These are phyloP conservation scores for Dillenia suffruticosa DNA, from an alignment of 164 flowering plant genomes.

Conservation along the genomic window DNA sequence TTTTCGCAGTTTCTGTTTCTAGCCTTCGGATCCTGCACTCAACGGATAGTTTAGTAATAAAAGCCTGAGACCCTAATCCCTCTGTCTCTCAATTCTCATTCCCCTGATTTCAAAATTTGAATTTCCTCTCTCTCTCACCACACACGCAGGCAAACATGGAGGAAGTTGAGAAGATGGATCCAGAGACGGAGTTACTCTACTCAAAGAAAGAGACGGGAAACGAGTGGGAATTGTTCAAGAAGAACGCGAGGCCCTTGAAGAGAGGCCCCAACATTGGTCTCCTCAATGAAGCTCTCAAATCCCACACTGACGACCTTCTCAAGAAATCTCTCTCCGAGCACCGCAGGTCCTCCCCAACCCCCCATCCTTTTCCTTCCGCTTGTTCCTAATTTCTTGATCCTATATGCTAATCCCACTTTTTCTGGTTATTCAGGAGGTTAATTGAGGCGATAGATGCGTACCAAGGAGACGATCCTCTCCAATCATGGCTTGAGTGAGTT, in stretches of 20 bases:
- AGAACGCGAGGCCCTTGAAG: slow-evolving; percentile 87
- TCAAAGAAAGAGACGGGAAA: slow-evolving; percentile 54
- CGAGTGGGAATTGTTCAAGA: slow-evolving; percentile 94
- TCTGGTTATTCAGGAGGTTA: slow-evolving; percentile 38
- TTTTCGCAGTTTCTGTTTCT: too few species aligned
- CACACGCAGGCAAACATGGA: slow-evolving; percentile 10
- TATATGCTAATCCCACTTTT: neutral
- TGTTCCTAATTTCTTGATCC: neutral
- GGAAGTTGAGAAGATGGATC: slow-evolving; percentile 35
- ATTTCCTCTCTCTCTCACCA: too few species aligned
- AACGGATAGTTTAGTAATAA: too few species aligned
- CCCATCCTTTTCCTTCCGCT: neutral
- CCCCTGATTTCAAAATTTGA: too few species aligned
- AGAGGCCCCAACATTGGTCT: slow-evolving; percentile 75
- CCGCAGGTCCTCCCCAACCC: slow-evolving; percentile 37
- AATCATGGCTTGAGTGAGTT: too few species aligned
- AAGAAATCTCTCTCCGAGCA: slow-evolving; percentile 48
- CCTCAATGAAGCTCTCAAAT: slow-evolving; percentile 65
- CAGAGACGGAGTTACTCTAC: slow-evolving; percentile 66
- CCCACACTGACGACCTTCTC: slow-evolving; percentile 39
- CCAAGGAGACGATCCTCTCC: slow-evolving; percentile 83
- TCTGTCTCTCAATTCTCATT: too few species aligned
- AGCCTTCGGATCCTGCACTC: too few species aligned
- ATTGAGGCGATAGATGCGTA: slow-evolving; percentile 81
- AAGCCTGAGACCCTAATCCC: too few species aligned